phyloP scores from a whole-genome alignment of 2,329 filamentous ascomycete genomes.

The Xylariomycetidae sp. region DNA sequence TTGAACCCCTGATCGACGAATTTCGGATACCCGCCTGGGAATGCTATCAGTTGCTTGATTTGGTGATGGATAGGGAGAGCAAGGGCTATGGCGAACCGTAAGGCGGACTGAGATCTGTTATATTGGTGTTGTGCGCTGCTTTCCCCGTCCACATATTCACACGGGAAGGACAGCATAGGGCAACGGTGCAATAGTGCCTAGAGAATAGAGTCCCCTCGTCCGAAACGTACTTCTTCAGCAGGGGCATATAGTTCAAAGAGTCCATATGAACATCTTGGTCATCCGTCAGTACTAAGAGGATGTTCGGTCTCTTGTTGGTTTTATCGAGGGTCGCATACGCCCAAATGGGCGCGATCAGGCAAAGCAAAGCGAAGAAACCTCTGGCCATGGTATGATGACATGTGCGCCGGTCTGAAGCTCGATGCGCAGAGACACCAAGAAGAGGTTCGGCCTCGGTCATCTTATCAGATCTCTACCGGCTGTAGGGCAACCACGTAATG shows the following conservation, averaged over 20 bases:
- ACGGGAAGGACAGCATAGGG: constrained; percentile 53
- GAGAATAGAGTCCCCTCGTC: constrained; percentile 47
- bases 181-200: constrained; percentile 52
- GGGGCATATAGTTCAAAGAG: constrained; percentile 47
- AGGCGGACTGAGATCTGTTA: constrained; percentile 43
- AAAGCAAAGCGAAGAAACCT: too few relatives aligned
- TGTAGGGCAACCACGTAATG: too few relatives aligned
- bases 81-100: constrained; percentile 34
- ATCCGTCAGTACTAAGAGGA: constrained; percentile 56
- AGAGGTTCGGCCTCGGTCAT: too few relatives aligned
- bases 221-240: constrained; percentile 42
- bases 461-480: too few relatives aligned
- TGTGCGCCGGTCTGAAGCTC: too few relatives aligned
- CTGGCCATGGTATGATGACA: too few relatives aligned
- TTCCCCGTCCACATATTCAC: constrained; percentile 53
- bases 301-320: constrained; percentile 35
- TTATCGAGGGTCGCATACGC: too few relatives aligned
- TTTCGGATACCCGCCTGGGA: constrained; percentile 42
- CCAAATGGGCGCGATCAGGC: too few relatives aligned
- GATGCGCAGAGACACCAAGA: too few relatives aligned
- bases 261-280: constrained; percentile 54
- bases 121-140: constrained; percentile 57
- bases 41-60: constrained; percentile 3
- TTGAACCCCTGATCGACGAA: constrained; percentile 47
- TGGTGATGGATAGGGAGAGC: constrained; percentile 31